Evolutionary conservation across 2,329 filamentous ascomycete genomes (phyloP).

Genomic region (Hirsutella rhossiliensis): DNA sequence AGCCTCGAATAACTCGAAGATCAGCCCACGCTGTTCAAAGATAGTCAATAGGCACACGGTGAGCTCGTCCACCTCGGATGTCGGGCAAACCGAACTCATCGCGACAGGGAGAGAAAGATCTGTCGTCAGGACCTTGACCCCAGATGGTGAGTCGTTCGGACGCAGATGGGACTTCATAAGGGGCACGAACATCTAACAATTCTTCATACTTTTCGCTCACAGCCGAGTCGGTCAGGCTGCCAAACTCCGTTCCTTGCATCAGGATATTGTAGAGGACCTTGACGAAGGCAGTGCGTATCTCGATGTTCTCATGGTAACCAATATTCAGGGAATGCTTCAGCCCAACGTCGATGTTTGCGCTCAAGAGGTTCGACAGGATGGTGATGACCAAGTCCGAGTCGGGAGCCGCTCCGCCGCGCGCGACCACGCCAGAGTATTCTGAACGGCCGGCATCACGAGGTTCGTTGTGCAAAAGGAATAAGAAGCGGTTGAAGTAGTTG

Average conservation of each 20-base stretch:
- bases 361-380: conserved; percentile 56
- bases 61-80: conserved; percentile 56
- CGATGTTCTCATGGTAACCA: conserved; percentile 58
- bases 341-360: conserved; percentile 60
- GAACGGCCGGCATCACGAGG: conserved; percentile 24
- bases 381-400: conserved; percentile 53
- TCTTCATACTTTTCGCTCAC: conserved; percentile 59
- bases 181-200: conserved; percentile 35
- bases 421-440: conserved; percentile 19
- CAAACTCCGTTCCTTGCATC: conserved; percentile 61
- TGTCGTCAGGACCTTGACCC: conserved; percentile 42
- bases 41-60: conserved; percentile 56
- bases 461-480: conserved; percentile 52
- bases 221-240: conserved; percentile 52
- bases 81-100: conserved; percentile 54
- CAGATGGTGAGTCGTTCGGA: neutral
- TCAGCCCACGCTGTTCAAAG: conserved; percentile 54
- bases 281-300: conserved; percentile 58
- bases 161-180: neutral
- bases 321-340: conserved; percentile 59
- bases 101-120: conserved; percentile 51
- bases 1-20: conserved; percentile 51
- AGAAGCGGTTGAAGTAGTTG: conserved; percentile 57
- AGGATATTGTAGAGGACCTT: conserved; percentile 60
- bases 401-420: conserved; percentile 40